Evolutionary conservation across 192 early-diverging fungal species (phyloP), one percentile per base, ranked within the genome.

Genomic region (Coemansia aciculifera): DNA sequence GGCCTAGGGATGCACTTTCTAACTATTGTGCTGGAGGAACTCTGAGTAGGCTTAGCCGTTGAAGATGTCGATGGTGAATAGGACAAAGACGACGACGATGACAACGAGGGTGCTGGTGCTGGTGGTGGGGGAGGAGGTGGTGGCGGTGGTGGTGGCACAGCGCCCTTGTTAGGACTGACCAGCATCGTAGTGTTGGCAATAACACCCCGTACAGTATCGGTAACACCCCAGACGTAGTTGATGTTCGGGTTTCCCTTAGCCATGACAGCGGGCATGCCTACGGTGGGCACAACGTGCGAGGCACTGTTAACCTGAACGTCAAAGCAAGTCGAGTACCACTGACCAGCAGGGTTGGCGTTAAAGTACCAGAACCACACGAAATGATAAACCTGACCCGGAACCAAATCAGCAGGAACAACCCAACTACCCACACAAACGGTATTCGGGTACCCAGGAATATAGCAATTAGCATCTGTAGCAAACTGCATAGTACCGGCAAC

Each of bases 291-390:
- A 13, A 75, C 72, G 51, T 74, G 69, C 29, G 75, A 77, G 5
- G 64, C 38, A 21, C n/a, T 17, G 38, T 65, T 44, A 32, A 79
- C 61, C 27, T 74, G 51, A 24, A 89, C 51, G 37, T 87, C 86
- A 64, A 89, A 89, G 74, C 88, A 89, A 21, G 88, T 86, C 15
- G 85, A 77, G 68, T 89, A 89, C 77, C 86, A 84, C 40, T 89
- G 73, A 12, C 86, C 88, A 13, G 83, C 79, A 5, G 84, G 83
- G 69, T 89, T 89, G 37, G 70, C 54, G 70, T 87, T 80, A 67
- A 87, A 89, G 60, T 83, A 72, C 88, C 88, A 89, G 81, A 85
- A 86, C 85, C 84, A 87, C 10, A 85, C 84, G 59, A 87, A 76
- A 42, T 83, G 83, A 62, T 85, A 86, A 5, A 59, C 64, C 40